A percentile compares a stretch with the other conserved stretches of the same genome.
Evolutionary conservation across 257 asterid genomes (phyloP).

Genomic region (Datura wrightii): DNA sequence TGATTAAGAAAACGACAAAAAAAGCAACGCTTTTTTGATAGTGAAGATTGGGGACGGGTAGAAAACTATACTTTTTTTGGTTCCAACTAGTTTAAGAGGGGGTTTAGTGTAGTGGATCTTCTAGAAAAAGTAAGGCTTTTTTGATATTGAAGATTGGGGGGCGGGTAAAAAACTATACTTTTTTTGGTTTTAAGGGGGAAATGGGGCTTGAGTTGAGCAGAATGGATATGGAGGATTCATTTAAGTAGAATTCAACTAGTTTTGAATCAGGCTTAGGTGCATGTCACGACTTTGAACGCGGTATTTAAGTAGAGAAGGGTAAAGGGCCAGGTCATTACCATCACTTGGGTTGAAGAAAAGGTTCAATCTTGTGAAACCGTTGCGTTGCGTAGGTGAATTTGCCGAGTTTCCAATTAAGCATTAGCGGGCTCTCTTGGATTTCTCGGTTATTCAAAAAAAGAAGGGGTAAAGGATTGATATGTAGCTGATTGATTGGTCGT

Average conservation of each 20-base stretch:
- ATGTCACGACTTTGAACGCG: neutral
- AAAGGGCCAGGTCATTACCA: neutral
- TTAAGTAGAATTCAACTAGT: slow-evolving; percentile 6
- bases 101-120: neutral
- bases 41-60: neutral
- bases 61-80: neutral
- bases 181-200: neutral
- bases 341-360: too few relatives aligned
- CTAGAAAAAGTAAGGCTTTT: neutral
- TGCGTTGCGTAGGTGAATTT: too few relatives aligned
- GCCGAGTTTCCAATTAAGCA: neutral
- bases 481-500: neutral
- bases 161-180: neutral
- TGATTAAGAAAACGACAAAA: neutral
- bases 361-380: too few relatives aligned
- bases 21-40: neutral
- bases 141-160: neutral
- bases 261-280: neutral
- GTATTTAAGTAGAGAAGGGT: slow-evolving; percentile 20
- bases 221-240: neutral
- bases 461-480: neutral
- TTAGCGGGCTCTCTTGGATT: neutral
- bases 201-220: neutral
- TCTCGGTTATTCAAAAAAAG: neutral
- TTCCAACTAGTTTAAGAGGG: neutral